These are phyloP conservation scores for Lophiotrema nucula DNA, from an alignment of 495 filamentous ascomycete species.

Conservation along the genomic window DNA sequence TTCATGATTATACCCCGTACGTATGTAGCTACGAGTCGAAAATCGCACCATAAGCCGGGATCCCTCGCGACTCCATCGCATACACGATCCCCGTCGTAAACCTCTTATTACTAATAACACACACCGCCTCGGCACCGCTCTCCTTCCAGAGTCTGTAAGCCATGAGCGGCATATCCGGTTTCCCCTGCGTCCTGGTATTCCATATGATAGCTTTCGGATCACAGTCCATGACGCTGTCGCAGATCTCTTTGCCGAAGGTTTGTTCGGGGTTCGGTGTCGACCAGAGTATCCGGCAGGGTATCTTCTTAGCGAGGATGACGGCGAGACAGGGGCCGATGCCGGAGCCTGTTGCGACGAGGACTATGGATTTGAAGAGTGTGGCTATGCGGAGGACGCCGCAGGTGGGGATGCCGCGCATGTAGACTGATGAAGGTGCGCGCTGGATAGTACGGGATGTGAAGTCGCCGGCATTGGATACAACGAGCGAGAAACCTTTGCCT, in stretches of 20 bases:
- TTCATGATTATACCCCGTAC: too few species aligned
- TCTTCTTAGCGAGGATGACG: conserved; percentile 24
- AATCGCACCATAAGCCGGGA: conserved; percentile 75
- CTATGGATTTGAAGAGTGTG: conserved; percentile 30
- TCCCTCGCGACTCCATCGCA: conserved; percentile 65
- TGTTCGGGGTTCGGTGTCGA: conserved; percentile 52
- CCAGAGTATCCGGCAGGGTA: conserved; percentile 58
- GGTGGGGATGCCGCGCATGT: conserved; percentile 22
- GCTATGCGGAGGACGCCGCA: conserved; percentile 30
- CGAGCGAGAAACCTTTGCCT: conserved; percentile 29
- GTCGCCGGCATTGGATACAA: conserved; percentile 36
- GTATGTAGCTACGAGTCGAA: conserved; percentile 83
- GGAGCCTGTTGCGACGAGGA: conserved; percentile 35
- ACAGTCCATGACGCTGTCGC: conserved; percentile 51
- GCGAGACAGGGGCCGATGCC: conserved; percentile 40
- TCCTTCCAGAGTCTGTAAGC: conserved; percentile 58
- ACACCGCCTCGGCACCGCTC: conserved; percentile 66
- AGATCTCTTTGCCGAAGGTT: conserved; percentile 55
- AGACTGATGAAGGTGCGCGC: conserved; percentile 28
- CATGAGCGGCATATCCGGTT: conserved; percentile 57
- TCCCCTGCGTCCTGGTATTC: conserved; percentile 51
- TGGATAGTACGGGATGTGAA: conserved; percentile 31
- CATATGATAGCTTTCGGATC: conserved; percentile 57
- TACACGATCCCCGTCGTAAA: conserved; percentile 71
- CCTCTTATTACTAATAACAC: conserved; percentile 73